A percentile compares a stretch with the other conserved stretches of the same genome.
Evolutionary conservation across 139 green algal species (phyloP).

Genomic region (Chlorella sorokiniana): DNA sequence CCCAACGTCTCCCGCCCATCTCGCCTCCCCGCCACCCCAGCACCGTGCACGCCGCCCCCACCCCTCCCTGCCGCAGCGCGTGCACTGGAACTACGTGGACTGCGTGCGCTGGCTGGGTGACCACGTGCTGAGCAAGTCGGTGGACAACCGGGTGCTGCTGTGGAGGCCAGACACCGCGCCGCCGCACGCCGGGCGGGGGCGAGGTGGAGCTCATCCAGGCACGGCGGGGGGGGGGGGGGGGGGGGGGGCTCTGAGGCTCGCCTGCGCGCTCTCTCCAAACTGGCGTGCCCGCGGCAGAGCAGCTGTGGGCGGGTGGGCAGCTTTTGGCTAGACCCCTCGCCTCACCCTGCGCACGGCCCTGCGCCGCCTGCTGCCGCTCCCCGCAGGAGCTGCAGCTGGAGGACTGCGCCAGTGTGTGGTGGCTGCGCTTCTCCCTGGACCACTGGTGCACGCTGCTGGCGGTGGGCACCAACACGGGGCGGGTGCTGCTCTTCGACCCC

Average conservation of each 20-base stretch:
- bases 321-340: no score
- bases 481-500: slow-evolving; percentile 55
- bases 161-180: slow-evolving; percentile 39
- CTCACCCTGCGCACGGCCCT: not conserved
- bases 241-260: no score
- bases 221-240: not conserved
- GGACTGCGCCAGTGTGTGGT: slow-evolving; percentile 65
- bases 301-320: no score
- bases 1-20: not conserved
- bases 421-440: slow-evolving; percentile 72
- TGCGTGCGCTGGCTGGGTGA: slow-evolving; percentile 82
- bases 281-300: not conserved
- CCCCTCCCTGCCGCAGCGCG: slow-evolving; percentile 33
- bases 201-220: slow-evolving; percentile 30
- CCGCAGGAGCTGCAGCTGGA: slow-evolving; percentile 63
- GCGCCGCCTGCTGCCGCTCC: not conserved
- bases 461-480: slow-evolving; percentile 59
- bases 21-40: not conserved
- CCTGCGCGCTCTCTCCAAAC: not conserved
- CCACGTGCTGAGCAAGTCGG: slow-evolving; percentile 71
- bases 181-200: slow-evolving; percentile 6
- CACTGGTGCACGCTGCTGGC: slow-evolving; percentile 53
- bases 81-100: slow-evolving; percentile 85
- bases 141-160: slow-evolving; percentile 61
- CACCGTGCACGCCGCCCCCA: not conserved